Percentiles rank a stretch among this genome's conserved stretches.
Conservation (phyloP, 2,329 filamentous ascomycete species). For the Aspergillus carbonarius region DNA sequence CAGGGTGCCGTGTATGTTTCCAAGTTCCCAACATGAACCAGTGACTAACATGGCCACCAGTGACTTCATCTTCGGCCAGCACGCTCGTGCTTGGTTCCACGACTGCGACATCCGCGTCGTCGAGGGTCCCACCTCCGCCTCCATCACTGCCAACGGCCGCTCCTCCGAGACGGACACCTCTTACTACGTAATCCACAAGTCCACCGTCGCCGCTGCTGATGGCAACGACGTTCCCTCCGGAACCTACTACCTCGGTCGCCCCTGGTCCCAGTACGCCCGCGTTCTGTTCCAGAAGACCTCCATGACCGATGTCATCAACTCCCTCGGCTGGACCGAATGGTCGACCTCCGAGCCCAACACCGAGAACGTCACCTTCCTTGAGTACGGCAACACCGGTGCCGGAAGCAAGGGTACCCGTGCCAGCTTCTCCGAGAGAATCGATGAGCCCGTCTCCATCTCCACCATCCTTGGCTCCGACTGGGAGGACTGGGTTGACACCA, state of each 20-base stretch:
- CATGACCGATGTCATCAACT: constrained; percentile 52
- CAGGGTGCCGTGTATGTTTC: constrained; percentile 49
- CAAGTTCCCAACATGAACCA: not conserved
- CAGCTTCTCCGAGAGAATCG: constrained; percentile 45
- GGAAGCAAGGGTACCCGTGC: constrained; percentile 57
- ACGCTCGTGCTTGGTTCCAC: constrained; percentile 54
- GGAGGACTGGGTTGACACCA: constrained; percentile 45
- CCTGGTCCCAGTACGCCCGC: constrained; percentile 13
- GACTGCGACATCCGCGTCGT: constrained; percentile 50
- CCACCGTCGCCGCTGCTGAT: constrained; percentile 35
- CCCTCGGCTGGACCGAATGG: constrained; percentile 61
- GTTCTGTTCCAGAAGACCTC: constrained; percentile 10
- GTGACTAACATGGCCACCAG: not conserved
- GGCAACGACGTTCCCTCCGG: constrained; percentile 8
- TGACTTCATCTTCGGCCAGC: constrained; percentile 61
- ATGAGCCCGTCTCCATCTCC: constrained; percentile 42
- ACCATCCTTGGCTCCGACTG: constrained; percentile 49
- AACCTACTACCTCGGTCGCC: constrained; percentile 12
- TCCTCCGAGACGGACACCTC: constrained; percentile 39
- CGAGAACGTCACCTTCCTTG: constrained; percentile 55
- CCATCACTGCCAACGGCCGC: constrained; percentile 50
- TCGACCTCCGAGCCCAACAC: constrained; percentile 50
- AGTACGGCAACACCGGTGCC: constrained; percentile 60
- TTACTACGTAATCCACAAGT: constrained; percentile 59
- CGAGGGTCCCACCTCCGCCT: constrained; percentile 34